Percentiles rank a stretch among this genome's conserved stretches.
These are phyloP conservation scores for Uncinocarpus reesii DNA, from an alignment of 2,329 filamentous ascomycete species.

Conservation along the genomic window DNA sequence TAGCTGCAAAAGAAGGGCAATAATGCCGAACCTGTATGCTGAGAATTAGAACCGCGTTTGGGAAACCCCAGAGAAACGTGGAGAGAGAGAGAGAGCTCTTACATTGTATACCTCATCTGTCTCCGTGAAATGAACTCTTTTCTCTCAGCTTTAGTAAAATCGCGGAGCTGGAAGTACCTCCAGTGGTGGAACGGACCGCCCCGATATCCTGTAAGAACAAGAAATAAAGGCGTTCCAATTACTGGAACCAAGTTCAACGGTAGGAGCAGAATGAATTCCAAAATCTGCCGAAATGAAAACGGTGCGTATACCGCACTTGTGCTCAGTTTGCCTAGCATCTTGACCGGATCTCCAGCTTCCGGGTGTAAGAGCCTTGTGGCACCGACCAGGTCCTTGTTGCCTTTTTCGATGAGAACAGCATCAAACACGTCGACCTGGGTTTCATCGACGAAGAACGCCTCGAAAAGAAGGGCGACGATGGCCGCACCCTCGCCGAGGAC, in stretches of 20 bases:
- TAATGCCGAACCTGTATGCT: constrained; percentile 59
- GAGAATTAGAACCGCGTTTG: background rate
- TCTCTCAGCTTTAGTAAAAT: constrained; percentile 61
- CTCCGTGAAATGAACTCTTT: constrained; percentile 58
- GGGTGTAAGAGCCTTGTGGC: constrained; percentile 55
- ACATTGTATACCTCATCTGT: constrained; percentile 78
- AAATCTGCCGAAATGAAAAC: constrained; percentile 81
- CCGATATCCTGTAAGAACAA: constrained; percentile 76
- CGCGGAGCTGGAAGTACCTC: constrained; percentile 74
- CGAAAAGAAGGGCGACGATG: constrained; percentile 57
- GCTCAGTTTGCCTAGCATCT: constrained; percentile 73
- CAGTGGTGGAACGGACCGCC: constrained; percentile 84
- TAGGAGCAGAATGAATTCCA: constrained; percentile 68
- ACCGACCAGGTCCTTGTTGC: constrained; percentile 55
- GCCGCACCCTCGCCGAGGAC: constrained; percentile 60
- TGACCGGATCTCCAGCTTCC: constrained; percentile 62
- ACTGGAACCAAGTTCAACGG: constrained; percentile 82
- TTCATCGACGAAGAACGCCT: constrained; percentile 73
- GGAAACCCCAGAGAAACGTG: background rate
- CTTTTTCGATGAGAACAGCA: constrained; percentile 60
- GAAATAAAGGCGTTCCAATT: constrained; percentile 72
- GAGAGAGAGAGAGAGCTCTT: constrained; percentile 18
- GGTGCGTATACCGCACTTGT: constrained; percentile 69
- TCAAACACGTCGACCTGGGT: constrained; percentile 75
- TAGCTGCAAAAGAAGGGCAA: constrained; percentile 76